Percentiles rank a stretch among this genome's conserved stretches.
Conservation (phyloP, 352 stramenopile genomes). For the Globisporangium paroecandrum region DNA sequence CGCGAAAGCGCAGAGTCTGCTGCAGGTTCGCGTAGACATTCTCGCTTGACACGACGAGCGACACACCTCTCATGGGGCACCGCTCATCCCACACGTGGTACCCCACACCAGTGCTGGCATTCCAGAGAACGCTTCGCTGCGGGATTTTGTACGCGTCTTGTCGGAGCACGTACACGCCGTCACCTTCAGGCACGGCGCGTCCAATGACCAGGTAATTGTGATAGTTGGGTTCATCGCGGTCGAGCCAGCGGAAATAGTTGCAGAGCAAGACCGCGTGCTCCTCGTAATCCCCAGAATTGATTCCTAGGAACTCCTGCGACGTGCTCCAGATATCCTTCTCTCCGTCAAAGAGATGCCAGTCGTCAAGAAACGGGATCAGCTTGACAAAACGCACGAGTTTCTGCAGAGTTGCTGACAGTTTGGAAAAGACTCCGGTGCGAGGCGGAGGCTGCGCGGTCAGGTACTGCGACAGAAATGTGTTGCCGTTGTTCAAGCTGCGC, state of each 20-base stretch:
- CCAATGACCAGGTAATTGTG: constrained; percentile 88
- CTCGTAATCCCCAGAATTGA: constrained; percentile 85
- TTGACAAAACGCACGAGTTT: constrained; percentile 86
- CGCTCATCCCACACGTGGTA: constrained; percentile 73
- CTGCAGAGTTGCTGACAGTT: constrained; percentile 21
- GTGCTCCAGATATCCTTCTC: constrained; percentile 87
- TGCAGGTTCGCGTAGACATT: constrained; percentile 92
- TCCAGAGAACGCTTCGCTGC: constrained; percentile 76
- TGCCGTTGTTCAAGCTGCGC: constrained; percentile 59
- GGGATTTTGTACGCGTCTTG: constrained; percentile 48
- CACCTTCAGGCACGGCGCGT: constrained; percentile 74
- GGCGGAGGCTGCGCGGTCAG: constrained; percentile 70
- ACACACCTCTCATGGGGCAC: constrained; percentile 85
- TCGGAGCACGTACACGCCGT: constrained; percentile 86
- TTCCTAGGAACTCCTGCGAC: constrained; percentile 88
- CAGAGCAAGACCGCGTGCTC: constrained; percentile 91
- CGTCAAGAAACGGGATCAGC: constrained; percentile 89
- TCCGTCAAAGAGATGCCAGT: constrained; percentile 85
- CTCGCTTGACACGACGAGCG: constrained; percentile 79
- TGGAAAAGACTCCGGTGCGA: constrained; percentile 6
- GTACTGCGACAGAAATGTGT: constrained; percentile 69
- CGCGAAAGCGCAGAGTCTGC: constrained; percentile 30
- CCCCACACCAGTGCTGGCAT: constrained; percentile 78
- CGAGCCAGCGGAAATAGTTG: constrained; percentile 90
- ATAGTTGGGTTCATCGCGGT: constrained; percentile 33